phyloP scores from a whole-genome alignment of 2,329 filamentous ascomycete species.

The Fusarium odoratissimum region DNA sequence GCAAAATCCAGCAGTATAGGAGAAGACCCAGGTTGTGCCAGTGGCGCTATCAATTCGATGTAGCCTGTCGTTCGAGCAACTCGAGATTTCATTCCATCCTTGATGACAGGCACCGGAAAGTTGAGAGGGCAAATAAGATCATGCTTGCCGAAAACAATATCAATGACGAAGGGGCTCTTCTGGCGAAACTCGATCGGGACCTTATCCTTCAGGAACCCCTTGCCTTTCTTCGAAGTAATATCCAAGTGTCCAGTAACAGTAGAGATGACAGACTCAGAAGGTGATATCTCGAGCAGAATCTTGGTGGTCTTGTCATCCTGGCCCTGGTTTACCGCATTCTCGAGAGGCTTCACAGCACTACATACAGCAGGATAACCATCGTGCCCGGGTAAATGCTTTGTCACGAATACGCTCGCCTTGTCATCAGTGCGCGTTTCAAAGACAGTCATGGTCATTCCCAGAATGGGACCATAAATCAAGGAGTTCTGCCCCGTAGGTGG shows the following conservation, averaged over 20 bases:
- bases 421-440: conserved; percentile 50
- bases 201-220: conserved; percentile 53
- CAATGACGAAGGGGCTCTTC: conserved; percentile 54
- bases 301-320: conserved; percentile 36
- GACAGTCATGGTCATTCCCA: conserved; percentile 47
- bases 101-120: conserved; percentile 56
- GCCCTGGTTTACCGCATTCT: conserved; percentile 26
- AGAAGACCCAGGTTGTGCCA: conserved; percentile 42
- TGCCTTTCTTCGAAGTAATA: conserved; percentile 51
- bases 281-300: conserved; percentile 48
- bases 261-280: conserved; percentile 46
- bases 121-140: conserved; percentile 48
- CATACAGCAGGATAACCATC: conserved; percentile 43
- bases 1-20: conserved; percentile 50
- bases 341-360: conserved; percentile 37
- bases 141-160: conserved; percentile 53
- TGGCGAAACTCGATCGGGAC: conserved; percentile 53
- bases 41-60: conserved; percentile 56
- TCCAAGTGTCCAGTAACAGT: conserved; percentile 55
- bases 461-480: conserved; percentile 36
- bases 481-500: conserved; percentile 42
- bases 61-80: conserved; percentile 59
- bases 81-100: conserved; percentile 51
- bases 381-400: conserved; percentile 53
- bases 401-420: conserved; percentile 49